These are phyloP conservation scores for Irpex sp. DNA, from an alignment of 1,284 basidiomycete genomes.

Conservation along the genomic window DNA sequence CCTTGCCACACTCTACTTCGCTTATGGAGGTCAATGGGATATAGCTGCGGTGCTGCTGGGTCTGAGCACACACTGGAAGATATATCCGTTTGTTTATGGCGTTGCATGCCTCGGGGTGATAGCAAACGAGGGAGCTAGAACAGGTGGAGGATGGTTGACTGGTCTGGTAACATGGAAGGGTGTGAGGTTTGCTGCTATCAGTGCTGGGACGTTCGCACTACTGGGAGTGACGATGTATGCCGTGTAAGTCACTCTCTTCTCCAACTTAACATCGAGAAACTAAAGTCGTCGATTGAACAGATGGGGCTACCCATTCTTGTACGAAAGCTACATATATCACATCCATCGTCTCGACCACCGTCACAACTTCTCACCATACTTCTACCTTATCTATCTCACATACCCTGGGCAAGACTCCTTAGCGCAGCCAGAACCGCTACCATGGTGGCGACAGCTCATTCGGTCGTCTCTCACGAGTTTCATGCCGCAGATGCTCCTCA, in stretches of 20 bases:
- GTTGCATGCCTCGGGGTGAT: slow-evolving; percentile 72
- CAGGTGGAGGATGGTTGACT: slow-evolving; percentile 20
- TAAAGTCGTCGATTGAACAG: slow-evolving; percentile 34
- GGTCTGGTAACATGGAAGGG: slow-evolving; percentile 53
- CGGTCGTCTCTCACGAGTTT: slow-evolving; percentile 70
- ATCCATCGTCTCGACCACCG: slow-evolving; percentile 89
- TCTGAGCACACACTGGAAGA: slow-evolving; percentile 88
- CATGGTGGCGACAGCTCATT: slow-evolving; percentile 43
- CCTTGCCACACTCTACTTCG: slow-evolving; percentile 66
- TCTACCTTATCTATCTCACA: slow-evolving; percentile 88
- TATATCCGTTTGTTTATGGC: slow-evolving; percentile 92
- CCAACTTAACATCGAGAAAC: no score
- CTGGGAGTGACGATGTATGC: slow-evolving; percentile 70
- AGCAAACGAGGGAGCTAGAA: slow-evolving; percentile 27
- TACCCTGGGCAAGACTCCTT: slow-evolving; percentile 39
- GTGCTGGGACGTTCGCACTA: slow-evolving; percentile 64
- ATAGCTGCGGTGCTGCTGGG: slow-evolving; percentile 72
- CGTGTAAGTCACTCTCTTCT: slow-evolving; percentile 50
- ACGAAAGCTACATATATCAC: slow-evolving; percentile 94
- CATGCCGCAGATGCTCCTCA: slow-evolving; percentile 69
- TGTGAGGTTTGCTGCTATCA: slow-evolving; percentile 66
- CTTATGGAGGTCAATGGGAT: slow-evolving; percentile 51
- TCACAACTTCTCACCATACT: slow-evolving; percentile 98
- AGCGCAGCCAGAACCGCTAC: slow-evolving; percentile 31
- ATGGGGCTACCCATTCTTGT: slow-evolving; percentile 91